phyloP scores from a whole-genome alignment of 805 yeast species.

The Danielia reshetovae region DNA sequence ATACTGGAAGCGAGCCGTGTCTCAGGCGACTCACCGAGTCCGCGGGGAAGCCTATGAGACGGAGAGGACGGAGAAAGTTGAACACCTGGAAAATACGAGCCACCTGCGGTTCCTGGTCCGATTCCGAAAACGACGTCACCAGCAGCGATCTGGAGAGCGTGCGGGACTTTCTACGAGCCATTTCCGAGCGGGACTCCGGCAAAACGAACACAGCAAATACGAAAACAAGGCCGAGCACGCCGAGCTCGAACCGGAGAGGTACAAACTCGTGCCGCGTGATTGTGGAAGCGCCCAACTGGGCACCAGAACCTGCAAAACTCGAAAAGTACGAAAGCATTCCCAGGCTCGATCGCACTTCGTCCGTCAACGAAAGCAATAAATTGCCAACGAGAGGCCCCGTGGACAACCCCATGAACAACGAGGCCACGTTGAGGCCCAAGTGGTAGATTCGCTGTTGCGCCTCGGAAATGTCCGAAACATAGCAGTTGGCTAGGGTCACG shows the following conservation, averaged over 20 bases:
- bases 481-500: constrained; percentile 60
- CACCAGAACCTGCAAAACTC: neutral
- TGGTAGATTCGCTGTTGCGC: constrained; percentile 53
- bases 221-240: constrained; percentile 29
- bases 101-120: neutral
- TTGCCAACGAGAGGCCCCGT: constrained; percentile 59
- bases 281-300: neutral
- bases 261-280: constrained; percentile 25
- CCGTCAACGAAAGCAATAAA: constrained; percentile 8
- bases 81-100: constrained; percentile 3
- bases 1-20: constrained; percentile 13
- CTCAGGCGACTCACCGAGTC: constrained; percentile 23
- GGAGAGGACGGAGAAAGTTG: constrained; percentile 45
- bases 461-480: constrained; percentile 69
- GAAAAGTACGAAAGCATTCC: neutral
- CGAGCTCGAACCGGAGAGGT: constrained; percentile 31
- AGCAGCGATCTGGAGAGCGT: constrained; percentile 24
- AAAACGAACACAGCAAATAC: constrained; percentile 32
- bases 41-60: constrained; percentile 50
- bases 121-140: constrained; percentile 5
- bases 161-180: constrained; percentile 52
- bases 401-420: constrained; percentile 57
- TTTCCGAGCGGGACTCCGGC: constrained; percentile 61
- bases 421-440: constrained; percentile 58
- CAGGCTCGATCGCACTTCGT: neutral